Percentiles rank a stretch among this genome's conserved stretches.
Conservation (phyloP, 1,284 basidiomycete genomes). For the Kwoniella shivajii region DNA sequence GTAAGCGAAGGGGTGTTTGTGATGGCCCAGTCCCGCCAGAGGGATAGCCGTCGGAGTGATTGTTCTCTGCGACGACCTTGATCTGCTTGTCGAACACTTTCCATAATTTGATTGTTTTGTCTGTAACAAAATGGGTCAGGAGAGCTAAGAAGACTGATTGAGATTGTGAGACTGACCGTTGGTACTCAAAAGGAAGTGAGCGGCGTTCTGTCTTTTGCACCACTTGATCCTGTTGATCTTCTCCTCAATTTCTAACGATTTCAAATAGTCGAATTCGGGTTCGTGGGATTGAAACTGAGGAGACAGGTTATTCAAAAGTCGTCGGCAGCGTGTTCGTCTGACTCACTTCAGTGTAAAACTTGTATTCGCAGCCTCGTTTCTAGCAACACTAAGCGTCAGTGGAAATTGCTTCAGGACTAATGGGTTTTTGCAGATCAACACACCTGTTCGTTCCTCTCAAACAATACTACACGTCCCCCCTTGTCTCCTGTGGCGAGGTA, state of each 20-base stretch:
- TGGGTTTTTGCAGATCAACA: constrained; percentile 50
- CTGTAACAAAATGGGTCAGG: constrained; percentile 56
- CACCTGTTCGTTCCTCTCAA: constrained; percentile 97
- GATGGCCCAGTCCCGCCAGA: constrained; percentile 60
- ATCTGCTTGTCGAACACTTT: constrained; percentile 99
- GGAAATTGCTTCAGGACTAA: not conserved
- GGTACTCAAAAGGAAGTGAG: constrained; percentile 95
- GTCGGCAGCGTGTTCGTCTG: not conserved
- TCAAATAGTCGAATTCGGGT: constrained; percentile 99
- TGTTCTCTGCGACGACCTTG: constrained; percentile 95
- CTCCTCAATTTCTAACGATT: constrained; percentile 99
- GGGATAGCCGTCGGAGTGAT: constrained; percentile 76
- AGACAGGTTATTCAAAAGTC: not conserved
- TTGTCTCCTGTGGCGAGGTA: constrained; percentile 99
- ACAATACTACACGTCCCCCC: constrained; percentile 96
- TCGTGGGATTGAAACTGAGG: constrained; percentile 88
- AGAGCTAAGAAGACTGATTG: not conserved
- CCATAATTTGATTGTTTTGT: constrained; percentile 99
- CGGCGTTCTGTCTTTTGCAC: constrained; percentile 97
- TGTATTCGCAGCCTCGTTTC: constrained; percentile 99
- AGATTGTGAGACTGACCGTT: constrained; percentile 67
- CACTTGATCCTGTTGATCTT: constrained; percentile 99
- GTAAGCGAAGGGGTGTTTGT: constrained; percentile 68
- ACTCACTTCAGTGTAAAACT: constrained; percentile 90
- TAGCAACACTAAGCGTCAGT: constrained; percentile 55